Percentiles rank a stretch among this genome's conserved stretches.
Conservation (phyloP, 768 basidiomycete species). For the Ephemerocybe angulata region DNA sequence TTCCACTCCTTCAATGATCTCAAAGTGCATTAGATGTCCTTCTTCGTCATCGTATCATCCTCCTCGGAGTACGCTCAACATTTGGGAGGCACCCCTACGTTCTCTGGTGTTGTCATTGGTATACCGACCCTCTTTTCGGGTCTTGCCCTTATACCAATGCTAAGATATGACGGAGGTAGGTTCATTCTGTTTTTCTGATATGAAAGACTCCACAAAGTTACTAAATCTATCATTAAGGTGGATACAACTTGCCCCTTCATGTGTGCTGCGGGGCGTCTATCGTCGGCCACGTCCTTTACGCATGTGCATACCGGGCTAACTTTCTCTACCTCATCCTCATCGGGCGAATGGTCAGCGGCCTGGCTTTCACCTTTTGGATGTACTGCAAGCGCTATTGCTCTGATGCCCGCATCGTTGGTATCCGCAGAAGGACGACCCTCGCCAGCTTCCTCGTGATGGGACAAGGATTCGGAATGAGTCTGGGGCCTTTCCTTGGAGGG, state of each 20-base stretch:
- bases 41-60: slow-evolving; percentile 69
- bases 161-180: slow-evolving; percentile 53
- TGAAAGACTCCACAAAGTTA: neutral
- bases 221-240: slow-evolving; percentile 34
- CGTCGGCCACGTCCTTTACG: slow-evolving; percentile 58
- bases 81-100: slow-evolving; percentile 65
- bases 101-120: slow-evolving; percentile 65
- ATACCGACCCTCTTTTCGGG: slow-evolving; percentile 65
- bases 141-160: slow-evolving; percentile 52
- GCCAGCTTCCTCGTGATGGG: slow-evolving; percentile 62
- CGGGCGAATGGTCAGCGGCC: slow-evolving; percentile 60
- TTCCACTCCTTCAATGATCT: neutral
- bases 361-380: slow-evolving; percentile 63
- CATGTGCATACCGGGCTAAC: slow-evolving; percentile 53
- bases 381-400: slow-evolving; percentile 66
- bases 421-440: slow-evolving; percentile 58
- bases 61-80: slow-evolving; percentile 59
- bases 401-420: slow-evolving; percentile 66
- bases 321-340: slow-evolving; percentile 69
- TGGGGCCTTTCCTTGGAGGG: slow-evolving; percentile 64
- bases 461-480: slow-evolving; percentile 57
- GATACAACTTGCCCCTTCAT: slow-evolving; percentile 51
- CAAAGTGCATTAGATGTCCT: slow-evolving; percentile 47
- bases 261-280: slow-evolving; percentile 51
- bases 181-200: neutral